A percentile compares a stretch with the other conserved stretches of the same genome.
These are phyloP conservation scores for Trifolium fragiferum DNA, from an alignment of 306 rosid species.

Conservation along the genomic window DNA sequence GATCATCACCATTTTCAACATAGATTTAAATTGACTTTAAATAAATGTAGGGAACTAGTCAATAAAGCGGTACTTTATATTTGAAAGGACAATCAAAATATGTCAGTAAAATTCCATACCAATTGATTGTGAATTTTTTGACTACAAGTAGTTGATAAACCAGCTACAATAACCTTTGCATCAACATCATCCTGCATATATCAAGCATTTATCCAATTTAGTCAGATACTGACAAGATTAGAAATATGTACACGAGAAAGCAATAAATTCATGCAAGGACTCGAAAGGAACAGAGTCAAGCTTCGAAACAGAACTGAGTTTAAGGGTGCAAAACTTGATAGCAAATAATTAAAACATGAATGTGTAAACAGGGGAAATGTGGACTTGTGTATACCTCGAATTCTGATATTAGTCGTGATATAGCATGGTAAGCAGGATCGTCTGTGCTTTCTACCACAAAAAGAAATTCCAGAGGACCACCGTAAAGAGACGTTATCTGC, in stretches of 20 bases:
- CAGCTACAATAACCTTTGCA: conserved; percentile 80
- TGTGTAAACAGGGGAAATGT: conserved; percentile 6
- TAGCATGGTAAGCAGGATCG: conserved; percentile 88
- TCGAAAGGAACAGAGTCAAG: conserved; percentile 11
- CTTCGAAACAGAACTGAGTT: conserved; percentile 3
- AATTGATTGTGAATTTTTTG: conserved; percentile 95
- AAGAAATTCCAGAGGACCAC: conserved; percentile 89
- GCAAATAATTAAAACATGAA: conserved; percentile 14
- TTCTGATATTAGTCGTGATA: conserved; percentile 66
- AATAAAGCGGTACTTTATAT: conserved; percentile 14
- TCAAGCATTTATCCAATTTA: conserved; percentile 42
- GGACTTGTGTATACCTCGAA: conserved; percentile 60
- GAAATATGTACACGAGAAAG: conserved; percentile 5
- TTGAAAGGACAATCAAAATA: conserved; percentile 35
- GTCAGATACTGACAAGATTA: conserved; percentile 24
- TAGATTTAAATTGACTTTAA: conserved; percentile 28
- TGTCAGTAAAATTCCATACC: conserved; percentile 55
- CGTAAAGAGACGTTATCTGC: conserved; percentile 93
- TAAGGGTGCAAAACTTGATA: conserved; percentile 6
- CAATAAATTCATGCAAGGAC: conserved; percentile 27
- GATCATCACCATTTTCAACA: conserved; percentile 13
- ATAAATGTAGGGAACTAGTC: conserved; percentile 25
- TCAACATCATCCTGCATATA: conserved; percentile 82
- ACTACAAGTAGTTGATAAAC: conserved; percentile 89
- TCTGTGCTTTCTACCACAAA: conserved; percentile 86